A percentile compares a stretch with the other conserved stretches of the same genome.
These are phyloP conservation scores for Cystofilobasidium macerans DNA, from an alignment of 768 basidiomycete genomes.

Conservation along the genomic window DNA sequence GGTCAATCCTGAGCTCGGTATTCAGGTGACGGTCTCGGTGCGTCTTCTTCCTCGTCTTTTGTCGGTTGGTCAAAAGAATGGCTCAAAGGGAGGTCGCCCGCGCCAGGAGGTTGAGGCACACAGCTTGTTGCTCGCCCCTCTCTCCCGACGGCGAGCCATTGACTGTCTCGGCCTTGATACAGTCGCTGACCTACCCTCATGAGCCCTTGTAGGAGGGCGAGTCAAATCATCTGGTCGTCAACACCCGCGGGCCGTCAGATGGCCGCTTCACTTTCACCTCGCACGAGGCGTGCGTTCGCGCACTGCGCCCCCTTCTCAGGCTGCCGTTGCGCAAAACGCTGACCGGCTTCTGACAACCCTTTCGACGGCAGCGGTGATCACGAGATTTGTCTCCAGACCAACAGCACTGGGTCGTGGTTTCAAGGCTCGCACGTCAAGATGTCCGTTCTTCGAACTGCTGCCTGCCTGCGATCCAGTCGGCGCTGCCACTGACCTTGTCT, in stretches of 20 bases:
- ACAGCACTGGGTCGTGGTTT: slow-evolving; percentile 77
- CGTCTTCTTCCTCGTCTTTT: slow-evolving; percentile 33
- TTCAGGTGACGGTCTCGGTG: slow-evolving; percentile 83
- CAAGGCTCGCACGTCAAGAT: slow-evolving; percentile 68
- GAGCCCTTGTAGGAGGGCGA: slow-evolving; percentile 61
- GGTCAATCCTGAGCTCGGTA: slow-evolving; percentile 66
- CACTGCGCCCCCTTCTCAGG: too few relatives aligned
- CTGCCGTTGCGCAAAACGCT: too few relatives aligned
- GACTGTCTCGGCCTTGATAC: not conserved
- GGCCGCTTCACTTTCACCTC: slow-evolving; percentile 96
- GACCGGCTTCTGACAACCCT: too few relatives aligned
- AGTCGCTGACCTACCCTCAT: not conserved
- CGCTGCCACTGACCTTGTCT: not conserved
- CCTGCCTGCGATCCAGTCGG: not conserved
- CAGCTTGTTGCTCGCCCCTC: too few relatives aligned
- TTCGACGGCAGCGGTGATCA: slow-evolving; percentile 78
- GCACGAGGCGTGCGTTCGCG: slow-evolving; percentile 56
- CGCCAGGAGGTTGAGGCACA: too few relatives aligned
- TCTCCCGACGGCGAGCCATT: too few relatives aligned
- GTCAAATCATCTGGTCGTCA: slow-evolving; percentile 65
- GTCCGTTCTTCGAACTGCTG: slow-evolving; percentile 36
- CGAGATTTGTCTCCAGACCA: slow-evolving; percentile 87
- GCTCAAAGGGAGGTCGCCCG: too few relatives aligned
- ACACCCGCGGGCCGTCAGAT: slow-evolving; percentile 78
- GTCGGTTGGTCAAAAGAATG: too few relatives aligned